Evolutionary conservation across 1,284 basidiomycete species (phyloP), one percentile per base, ranked within the genome.

Genomic region (Phellopilus nigrolimitatus): DNA sequence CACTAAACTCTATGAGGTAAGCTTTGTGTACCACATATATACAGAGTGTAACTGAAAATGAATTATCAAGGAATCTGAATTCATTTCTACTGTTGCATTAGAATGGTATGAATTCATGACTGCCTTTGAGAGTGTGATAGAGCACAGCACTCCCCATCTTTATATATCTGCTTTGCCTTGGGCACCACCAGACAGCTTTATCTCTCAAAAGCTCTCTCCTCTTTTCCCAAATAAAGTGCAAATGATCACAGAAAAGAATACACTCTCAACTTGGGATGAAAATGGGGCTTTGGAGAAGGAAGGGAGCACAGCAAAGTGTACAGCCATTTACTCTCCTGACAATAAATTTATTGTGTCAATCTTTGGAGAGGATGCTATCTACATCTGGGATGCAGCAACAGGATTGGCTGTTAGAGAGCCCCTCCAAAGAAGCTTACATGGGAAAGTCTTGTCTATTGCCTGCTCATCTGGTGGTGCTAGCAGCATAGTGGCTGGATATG

Each of bases 401-500:
- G 43, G 45, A 9, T 19, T 4, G 10, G 17, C 25, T 6, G 4
- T 33, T 12, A 9, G 31, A 8, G 24, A 15, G 31, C 34, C 34
- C 9, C 25, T 22, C 12, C 10, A 19, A 44, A 17, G 25, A 6
- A 13, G 17, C 6, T 2, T n/a, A 33, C 6, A 4, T 6, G n/a
- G 33, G 3, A 12, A 6, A 2, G 45, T 33, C 12, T 1, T 3
- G 3, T 34, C 17, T 15, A 15, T 47, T 22, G 45, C 21, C 12
- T 47, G 10, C 31, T 47, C 45, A 2, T 15, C 30, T 17, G 45
- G 36, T 47, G 31, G 31, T 6, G 36, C n/a, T n/a, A n/a, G 12
- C 6, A 28, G 24, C 19, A 84, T 95, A 58, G 76, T 95, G 56
- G 91, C 88, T 0, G 93, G 93, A 10, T 91, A 89, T 19, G 75